Percentiles rank a stretch among this genome's conserved stretches.
Evolutionary conservation across 495 filamentous ascomycete genomes (phyloP).

Genomic region (Penicillium dipodomyicola): DNA sequence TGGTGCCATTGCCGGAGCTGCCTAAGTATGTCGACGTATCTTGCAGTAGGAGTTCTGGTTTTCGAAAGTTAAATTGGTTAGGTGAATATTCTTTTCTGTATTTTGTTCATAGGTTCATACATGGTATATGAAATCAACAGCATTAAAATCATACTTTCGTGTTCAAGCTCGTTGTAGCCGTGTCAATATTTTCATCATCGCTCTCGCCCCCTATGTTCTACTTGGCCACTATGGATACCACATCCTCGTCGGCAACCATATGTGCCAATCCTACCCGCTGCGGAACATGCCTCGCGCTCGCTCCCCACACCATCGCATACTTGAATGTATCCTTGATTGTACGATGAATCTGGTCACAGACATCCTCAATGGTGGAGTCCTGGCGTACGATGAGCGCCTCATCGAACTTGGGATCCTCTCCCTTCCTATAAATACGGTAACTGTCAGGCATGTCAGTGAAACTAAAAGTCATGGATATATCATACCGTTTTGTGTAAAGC

Average conservation of each 20-base stretch:
- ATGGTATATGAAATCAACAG: slow-evolving; percentile 16
- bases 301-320: slow-evolving; percentile 97
- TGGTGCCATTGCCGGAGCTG: slow-evolving; percentile 37
- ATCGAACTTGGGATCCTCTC: slow-evolving; percentile 82
- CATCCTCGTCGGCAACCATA: slow-evolving; percentile 90
- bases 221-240: slow-evolving; percentile 81
- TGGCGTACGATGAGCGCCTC: slow-evolving; percentile 92
- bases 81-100: slow-evolving; percentile 11
- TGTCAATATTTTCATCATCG: slow-evolving; percentile 12
- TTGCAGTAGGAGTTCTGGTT: slow-evolving; percentile 12
- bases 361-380: slow-evolving; percentile 90
- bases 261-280: slow-evolving; percentile 90
- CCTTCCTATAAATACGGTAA: slow-evolving; percentile 56
- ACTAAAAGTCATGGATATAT: neutral
- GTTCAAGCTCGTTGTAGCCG: slow-evolving; percentile 10
- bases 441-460: slow-evolving; percentile 8
- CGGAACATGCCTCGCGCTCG: slow-evolving; percentile 89
- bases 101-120: slow-evolving; percentile 20
- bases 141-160: slow-evolving; percentile 8
- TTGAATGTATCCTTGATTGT: slow-evolving; percentile 98
- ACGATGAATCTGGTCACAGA: slow-evolving; percentile 93
- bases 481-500: slow-evolving; percentile 89
- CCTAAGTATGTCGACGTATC: slow-evolving; percentile 21
- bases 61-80: slow-evolving; percentile 18
- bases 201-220: slow-evolving; percentile 20